A percentile compares a stretch with the other conserved stretches of the same genome.
Evolutionary conservation across 2,329 filamentous ascomycete genomes (phyloP).

Genomic region (Cercospora nicotianae): DNA sequence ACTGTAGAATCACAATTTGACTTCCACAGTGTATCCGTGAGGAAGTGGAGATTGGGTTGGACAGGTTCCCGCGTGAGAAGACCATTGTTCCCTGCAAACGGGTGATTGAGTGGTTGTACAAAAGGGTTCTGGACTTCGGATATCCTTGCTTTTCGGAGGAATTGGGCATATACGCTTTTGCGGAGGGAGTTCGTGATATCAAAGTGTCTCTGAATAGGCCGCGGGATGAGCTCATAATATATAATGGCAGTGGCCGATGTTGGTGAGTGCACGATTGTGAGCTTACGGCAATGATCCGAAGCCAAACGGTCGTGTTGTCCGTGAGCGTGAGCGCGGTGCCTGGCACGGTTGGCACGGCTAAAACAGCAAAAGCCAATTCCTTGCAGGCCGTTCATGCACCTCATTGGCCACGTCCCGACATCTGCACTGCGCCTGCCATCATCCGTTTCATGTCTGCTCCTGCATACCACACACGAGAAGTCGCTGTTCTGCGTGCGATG

Average conservation of each 20-base stretch:
- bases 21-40: neutral
- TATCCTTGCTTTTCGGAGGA: neutral
- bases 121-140: neutral
- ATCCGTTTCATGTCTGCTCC: neutral
- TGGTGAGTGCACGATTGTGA: neutral
- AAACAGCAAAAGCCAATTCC: neutral
- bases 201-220: neutral
- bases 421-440: neutral
- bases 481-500: neutral
- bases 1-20: neutral
- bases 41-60: neutral
- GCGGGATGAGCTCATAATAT: neutral
- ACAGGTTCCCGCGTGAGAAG: neutral
- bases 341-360: neutral
- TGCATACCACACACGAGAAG: neutral
- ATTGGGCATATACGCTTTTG: neutral
- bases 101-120: neutral
- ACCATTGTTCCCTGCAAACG: slow-evolving; percentile 1
- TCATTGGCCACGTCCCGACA: neutral
- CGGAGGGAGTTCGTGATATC: neutral
- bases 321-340: neutral
- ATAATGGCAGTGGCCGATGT: neutral
- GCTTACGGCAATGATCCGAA: neutral
- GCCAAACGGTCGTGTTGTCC: neutral
- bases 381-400: neutral